Base-by-base conservation (phyloP, 805 yeast species). In the Ogataea thermomethanolica region DNA sequence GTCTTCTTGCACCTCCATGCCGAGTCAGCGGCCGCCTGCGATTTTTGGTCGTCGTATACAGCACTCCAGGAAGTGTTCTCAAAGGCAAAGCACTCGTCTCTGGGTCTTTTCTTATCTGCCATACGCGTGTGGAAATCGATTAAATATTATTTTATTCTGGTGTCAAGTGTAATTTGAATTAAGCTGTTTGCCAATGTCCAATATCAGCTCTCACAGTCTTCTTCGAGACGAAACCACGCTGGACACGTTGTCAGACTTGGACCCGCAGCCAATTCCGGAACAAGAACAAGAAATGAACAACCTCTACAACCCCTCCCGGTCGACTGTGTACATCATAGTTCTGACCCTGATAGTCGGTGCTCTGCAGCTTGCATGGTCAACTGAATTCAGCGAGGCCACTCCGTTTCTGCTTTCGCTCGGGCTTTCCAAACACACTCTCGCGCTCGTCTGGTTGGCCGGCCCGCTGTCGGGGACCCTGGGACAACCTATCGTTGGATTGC, bases 391-490 rank as follows among this genome's bases (percentile, higher is more conserved):
- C 4, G 79, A 78, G 46, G 82, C 82, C 3, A 78, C 80, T 3
- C 81, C 84, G 0, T 78, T 71, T 49, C 54, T 79, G 11, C 58
- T 78, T n/a, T 75, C 81, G 0, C 59, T 79, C n/a, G 85, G 85
- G 4, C 63, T 79, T 34, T 72, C 83, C 2, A 78, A 77, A 49
- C 70, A 74, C 15, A 50, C 69, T 0, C 56, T 79, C 49, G 78
- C 82, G 6, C 59, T 79, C 33, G 71, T 79, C 4, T 79, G 85
- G 86, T 68, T 79, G 15, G 83, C 84, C 1, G 84, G 85, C 2
- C 85, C 86, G 0, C 50, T 78, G 11, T 73, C 81, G 10, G 85
- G 85, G 1, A 68, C 80, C 0, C 47, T 79, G 15, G 82, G 82
- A 0, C 85, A 79, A 56, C 86, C 86, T 0, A 62, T 79, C 4